Evolutionary conservation across 257 asterid genomes (phyloP).

Genomic region (Solanum sejunctum): DNA sequence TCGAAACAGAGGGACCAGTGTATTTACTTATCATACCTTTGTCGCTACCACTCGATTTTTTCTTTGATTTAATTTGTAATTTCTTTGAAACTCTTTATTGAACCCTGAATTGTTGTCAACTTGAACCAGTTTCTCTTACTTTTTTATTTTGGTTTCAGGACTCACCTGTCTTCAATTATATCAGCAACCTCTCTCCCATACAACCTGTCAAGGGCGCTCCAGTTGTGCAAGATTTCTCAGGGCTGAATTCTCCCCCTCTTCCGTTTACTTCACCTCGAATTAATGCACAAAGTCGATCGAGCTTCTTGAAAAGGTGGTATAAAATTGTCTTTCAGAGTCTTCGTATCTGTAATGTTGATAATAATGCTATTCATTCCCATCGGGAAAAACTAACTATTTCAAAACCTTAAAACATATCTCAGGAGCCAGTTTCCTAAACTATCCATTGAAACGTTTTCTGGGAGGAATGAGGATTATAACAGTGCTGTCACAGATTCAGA

Average conservation of each 20-base stretch:
- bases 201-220: constrained; percentile 19
- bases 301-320: constrained; percentile 19
- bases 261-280: constrained; percentile 29
- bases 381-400: not conserved
- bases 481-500: constrained; percentile 1
- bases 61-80: not conserved
- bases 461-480: constrained; percentile 10
- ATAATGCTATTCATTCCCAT: not conserved
- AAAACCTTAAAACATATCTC: constrained; percentile 8
- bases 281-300: constrained; percentile 12
- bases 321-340: not conserved
- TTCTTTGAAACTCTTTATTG: not conserved
- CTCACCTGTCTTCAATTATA: constrained; percentile 36
- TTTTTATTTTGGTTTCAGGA: constrained; percentile 28
- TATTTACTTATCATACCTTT: not conserved
- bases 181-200: constrained; percentile 44
- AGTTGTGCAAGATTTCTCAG: constrained; percentile 24
- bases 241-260: constrained; percentile 37
- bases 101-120: not conserved
- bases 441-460: constrained; percentile 14
- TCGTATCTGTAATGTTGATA: not conserved
- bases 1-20: not conserved
- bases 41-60: not conserved
- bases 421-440: constrained; percentile 17
- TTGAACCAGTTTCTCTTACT: not conserved